These are phyloP conservation scores for maize (Zea mays) DNA, from an alignment of 176 grass and related monocot genomes.

Conservation along the genomic window DNA sequence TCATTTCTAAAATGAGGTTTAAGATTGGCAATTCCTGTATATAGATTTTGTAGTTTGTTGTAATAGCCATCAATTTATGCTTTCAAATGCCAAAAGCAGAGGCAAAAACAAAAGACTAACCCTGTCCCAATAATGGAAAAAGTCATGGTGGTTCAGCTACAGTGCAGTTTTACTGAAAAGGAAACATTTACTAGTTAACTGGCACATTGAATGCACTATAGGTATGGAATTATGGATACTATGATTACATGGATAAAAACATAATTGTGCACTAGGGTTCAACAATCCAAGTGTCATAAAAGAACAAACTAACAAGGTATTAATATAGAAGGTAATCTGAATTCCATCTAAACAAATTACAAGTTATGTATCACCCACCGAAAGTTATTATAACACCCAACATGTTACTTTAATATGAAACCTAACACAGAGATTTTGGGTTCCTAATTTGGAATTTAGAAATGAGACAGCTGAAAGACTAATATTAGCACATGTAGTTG, in stretches of 20 bases:
- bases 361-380: background rate
- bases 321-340: background rate
- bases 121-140: background rate
- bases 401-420: background rate
- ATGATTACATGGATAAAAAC: background rate
- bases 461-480: background rate
- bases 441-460: constrained; percentile 2
- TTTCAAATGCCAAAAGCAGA: background rate
- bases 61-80: constrained; percentile 10
- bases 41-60: constrained; percentile 7
- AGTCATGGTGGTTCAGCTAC: background rate
- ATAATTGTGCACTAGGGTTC: background rate
- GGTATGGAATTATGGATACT: background rate
- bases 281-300: background rate
- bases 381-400: background rate
- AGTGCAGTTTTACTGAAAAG: background rate
- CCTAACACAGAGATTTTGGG: background rate
- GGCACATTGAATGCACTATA: constrained; percentile 5
- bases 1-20: constrained; percentile 26
- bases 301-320: constrained; percentile 1
- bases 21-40: background rate
- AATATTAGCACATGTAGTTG: constrained; percentile 10
- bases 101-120: background rate
- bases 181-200: background rate
- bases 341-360: constrained; percentile 4